Conservation (phyloP, 2,329 filamentous ascomycete species). For the Madurella fahalii region DNA sequence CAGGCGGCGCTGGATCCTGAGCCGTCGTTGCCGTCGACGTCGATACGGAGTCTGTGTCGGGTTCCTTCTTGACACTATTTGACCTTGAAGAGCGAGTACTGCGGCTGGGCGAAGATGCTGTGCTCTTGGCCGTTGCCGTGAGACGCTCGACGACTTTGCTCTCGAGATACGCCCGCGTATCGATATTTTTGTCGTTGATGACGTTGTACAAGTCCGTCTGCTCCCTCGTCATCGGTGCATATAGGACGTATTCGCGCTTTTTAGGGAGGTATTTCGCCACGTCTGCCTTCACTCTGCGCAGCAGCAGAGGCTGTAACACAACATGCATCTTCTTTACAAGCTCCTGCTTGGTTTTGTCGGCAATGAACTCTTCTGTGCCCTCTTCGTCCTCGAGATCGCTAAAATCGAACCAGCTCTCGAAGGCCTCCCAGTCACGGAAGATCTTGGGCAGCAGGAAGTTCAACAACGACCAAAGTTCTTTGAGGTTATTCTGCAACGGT, state of each 20-base stretch:
- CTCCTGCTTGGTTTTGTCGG: constrained; percentile 71
- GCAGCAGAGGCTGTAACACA: constrained; percentile 84
- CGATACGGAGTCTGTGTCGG: constrained; percentile 25
- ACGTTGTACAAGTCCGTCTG: constrained; percentile 85
- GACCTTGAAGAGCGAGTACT: constrained; percentile 40
- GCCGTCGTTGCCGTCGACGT: constrained; percentile 35
- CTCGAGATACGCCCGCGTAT: constrained; percentile 73
- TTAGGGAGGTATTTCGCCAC: constrained; percentile 89
- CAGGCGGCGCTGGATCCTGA: constrained; percentile 19
- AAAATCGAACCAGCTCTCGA: constrained; percentile 97
- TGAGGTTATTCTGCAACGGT: constrained; percentile 90
- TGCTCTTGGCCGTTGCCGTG: constrained; percentile 47
- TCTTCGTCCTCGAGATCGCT: constrained; percentile 82
- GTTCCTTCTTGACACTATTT: constrained; percentile 29
- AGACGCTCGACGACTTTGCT: constrained; percentile 69
- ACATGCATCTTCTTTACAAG: constrained; percentile 86
- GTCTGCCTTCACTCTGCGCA: constrained; percentile 87
- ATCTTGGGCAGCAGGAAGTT: constrained; percentile 91
- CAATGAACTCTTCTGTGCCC: constrained; percentile 72
- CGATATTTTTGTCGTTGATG: constrained; percentile 53
- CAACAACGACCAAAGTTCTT: constrained; percentile 89
- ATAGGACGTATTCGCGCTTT: constrained; percentile 94
- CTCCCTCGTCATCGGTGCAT: constrained; percentile 84
- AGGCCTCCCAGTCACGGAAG: constrained; percentile 88
- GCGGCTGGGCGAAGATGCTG: constrained; percentile 31